Percentiles rank a stretch among this genome's conserved stretches.
These are phyloP conservation scores for Apiospora rasikravindrae DNA, from an alignment of 2,329 filamentous ascomycete genomes.

Conservation along the genomic window DNA sequence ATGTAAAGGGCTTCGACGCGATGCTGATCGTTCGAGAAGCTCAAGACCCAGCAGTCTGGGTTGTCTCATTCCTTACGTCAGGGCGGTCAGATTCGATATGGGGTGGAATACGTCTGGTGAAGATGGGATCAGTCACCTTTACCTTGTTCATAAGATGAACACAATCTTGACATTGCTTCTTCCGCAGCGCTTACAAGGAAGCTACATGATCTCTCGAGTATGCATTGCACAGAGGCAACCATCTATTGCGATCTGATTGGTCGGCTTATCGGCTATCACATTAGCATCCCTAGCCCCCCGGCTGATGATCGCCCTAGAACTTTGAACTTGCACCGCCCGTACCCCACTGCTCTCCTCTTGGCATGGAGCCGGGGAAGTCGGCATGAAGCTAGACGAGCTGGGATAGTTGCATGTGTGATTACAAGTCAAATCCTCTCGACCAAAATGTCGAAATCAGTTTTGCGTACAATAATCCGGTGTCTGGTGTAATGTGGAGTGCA, in stretches of 20 bases:
- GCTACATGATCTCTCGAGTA: neutral
- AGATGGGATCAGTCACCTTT: slow-evolving; percentile 1
- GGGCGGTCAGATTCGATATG: neutral
- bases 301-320: slow-evolving; percentile 3
- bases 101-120: neutral
- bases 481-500: neutral
- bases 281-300: slow-evolving; percentile 5
- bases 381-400: neutral
- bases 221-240: neutral
- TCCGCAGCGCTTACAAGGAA: neutral
- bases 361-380: neutral
- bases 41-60: slow-evolving; percentile 1
- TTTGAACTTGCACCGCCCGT: neutral
- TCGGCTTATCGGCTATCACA: neutral
- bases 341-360: slow-evolving; percentile 1
- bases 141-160: neutral
- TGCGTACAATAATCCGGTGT: neutral
- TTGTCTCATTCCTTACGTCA: slow-evolving; percentile 3
- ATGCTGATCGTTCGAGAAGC: slow-evolving; percentile 4
- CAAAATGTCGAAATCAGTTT: neutral
- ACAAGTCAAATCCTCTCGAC: neutral
- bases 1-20: neutral
- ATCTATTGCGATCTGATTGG: neutral
- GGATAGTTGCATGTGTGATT: neutral
- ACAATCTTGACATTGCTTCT: neutral